Conservation (phyloP, 495 filamentous ascomycete genomes). For the Tuber melanosporum region DNA sequence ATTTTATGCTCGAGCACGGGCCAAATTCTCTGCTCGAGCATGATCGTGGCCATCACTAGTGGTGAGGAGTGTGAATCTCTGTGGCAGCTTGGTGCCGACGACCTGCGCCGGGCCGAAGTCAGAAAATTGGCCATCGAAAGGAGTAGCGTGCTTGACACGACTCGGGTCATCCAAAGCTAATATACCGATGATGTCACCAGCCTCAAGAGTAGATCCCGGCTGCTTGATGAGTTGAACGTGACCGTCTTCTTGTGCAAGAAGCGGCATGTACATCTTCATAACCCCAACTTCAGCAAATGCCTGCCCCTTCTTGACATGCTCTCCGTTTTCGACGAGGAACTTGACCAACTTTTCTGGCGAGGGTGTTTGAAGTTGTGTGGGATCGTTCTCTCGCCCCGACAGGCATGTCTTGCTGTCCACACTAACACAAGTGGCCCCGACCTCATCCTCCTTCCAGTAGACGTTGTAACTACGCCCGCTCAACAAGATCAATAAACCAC, state of each 20-base stretch:
- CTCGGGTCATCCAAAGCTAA: constrained; percentile 91
- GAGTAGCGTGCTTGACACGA: constrained; percentile 91
- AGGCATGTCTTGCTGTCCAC: constrained; percentile 97
- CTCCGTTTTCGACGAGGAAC: constrained; percentile 93
- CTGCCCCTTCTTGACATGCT: constrained; percentile 88
- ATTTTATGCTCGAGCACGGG: too few relatives aligned
- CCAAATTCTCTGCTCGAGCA: too few relatives aligned
- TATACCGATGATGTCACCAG: constrained; percentile 97
- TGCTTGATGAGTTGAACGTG: constrained; percentile 98
- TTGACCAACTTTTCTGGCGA: constrained; percentile 97
- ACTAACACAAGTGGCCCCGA: constrained; percentile 88
- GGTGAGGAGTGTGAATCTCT: constrained; percentile 70
- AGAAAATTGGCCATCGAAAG: constrained; percentile 85
- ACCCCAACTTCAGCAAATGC: constrained; percentile 96
- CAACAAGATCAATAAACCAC: constrained; percentile 82
- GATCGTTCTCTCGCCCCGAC: constrained; percentile 97
- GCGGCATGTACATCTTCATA: constrained; percentile 99
- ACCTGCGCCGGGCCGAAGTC: constrained; percentile 78
- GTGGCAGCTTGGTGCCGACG: constrained; percentile 83
- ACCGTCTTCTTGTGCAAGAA: constrained; percentile 90
- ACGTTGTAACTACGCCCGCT: constrained; percentile 90
- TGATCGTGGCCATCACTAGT: too few relatives aligned
- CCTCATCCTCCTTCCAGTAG: constrained; percentile 95
- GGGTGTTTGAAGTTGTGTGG: constrained; percentile 88
- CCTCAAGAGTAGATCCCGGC: constrained; percentile 93